phyloP scores from a whole-genome alignment of 371 early-diverging fungal species.

The Catenaria anguillulae region DNA sequence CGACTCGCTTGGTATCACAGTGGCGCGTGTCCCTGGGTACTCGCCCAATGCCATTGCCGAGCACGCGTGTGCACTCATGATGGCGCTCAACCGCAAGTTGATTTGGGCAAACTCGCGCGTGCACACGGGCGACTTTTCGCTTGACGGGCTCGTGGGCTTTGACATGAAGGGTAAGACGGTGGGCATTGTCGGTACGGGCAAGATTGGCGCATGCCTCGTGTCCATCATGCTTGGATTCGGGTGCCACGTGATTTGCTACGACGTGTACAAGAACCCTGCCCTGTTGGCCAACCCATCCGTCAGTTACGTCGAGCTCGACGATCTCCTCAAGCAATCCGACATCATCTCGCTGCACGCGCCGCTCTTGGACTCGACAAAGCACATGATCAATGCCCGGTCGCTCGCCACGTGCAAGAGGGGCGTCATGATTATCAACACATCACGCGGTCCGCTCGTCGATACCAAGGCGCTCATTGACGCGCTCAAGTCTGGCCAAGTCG shows the following conservation, averaged over 20 bases:
- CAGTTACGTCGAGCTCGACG: slow-evolving; percentile 35
- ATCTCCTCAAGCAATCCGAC: slow-evolving; percentile 10
- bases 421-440: slow-evolving; percentile 29
- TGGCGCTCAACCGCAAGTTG: slow-evolving; percentile 24
- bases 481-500: slow-evolving; percentile 22
- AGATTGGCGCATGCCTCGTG: slow-evolving; percentile 26
- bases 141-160: slow-evolving; percentile 23
- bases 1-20: slow-evolving; percentile 13
- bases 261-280: slow-evolving; percentile 22
- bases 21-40: slow-evolving; percentile 27
- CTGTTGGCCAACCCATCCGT: slow-evolving; percentile 9
- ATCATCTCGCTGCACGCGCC: slow-evolving; percentile 30
- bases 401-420: slow-evolving; percentile 22
- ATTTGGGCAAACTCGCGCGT: slow-evolving; percentile 16
- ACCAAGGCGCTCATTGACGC: slow-evolving; percentile 20
- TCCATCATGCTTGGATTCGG: slow-evolving; percentile 29
- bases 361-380: slow-evolving; percentile 19
- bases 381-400: slow-evolving; percentile 22
- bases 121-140: slow-evolving; percentile 20
- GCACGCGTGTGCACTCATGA: slow-evolving; percentile 21
- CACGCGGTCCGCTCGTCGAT: slow-evolving; percentile 25
- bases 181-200: slow-evolving; percentile 29
- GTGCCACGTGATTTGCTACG: slow-evolving; percentile 24
- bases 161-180: slow-evolving; percentile 27
- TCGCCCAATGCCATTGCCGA: slow-evolving; percentile 28